Evolutionary conservation across 2,329 filamentous ascomycete genomes (phyloP), one percentile per base, ranked within the genome.

Genomic region (Zymoseptoria passerinii): DNA sequence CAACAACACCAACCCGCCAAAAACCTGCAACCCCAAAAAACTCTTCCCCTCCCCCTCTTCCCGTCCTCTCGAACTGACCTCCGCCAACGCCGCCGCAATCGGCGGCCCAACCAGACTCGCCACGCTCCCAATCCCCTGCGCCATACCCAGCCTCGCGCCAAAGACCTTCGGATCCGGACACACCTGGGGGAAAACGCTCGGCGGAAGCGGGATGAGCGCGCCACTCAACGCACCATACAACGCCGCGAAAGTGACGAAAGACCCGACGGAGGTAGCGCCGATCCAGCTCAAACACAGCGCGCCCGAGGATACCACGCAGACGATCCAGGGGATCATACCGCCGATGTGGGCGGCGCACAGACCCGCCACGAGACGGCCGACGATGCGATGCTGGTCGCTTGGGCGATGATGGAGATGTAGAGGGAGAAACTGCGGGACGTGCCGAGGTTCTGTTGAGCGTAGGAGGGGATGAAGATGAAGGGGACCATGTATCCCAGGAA

Each of bases 231-330:
- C 71, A 0, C 78, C 78, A 55, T 77, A 78, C 2, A 77, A 62
- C 2, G 76, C 71, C 0, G 75, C 71, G 61, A 77, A 78, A 0
- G 67, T 73, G 58, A 76, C 76, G 3, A 80, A 66, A 0, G 72
- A 70, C 19, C 66, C 65, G 3, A 67, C 58, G 8, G 62, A 72
- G 9, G 67, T 59, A 1, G 85, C 81, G 1, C 76, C 78, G 3
- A 78, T 76, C 84, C 85, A 87, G 49, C 76, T 77, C 63, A 79
- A 83, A 20, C 82, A 71, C 40, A 82, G 68, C 8, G 79, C 66
- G 1, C 76, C 76, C 2, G 80, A 74, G 13, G 74, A 60, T 3
- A 78, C 66, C 1, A 74, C 76, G 50, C 78, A 77, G 0, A 80
- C 75, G 35, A 83, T 77, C 57, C 82, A 77, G 0, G 78, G 76